Evolutionary conservation across 306 rosid genomes (phyloP), one percentile per base, ranked within the genome.

Genomic region (Ziziphus jujuba): DNA sequence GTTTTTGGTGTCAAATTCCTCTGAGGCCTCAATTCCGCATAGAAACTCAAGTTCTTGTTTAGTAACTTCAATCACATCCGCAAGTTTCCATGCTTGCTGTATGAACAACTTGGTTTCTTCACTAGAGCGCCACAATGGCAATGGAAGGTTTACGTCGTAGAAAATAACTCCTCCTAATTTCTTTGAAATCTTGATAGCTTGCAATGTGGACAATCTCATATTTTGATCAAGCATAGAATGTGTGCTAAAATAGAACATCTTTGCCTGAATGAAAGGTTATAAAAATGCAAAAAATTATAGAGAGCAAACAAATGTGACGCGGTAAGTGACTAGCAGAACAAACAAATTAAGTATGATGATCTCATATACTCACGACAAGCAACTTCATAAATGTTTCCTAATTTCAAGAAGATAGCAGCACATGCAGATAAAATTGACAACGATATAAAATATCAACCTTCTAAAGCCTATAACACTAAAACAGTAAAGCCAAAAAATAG

Each of bases 11-110:
- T 93, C 91, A 48, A 88, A 93, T 73, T 93, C 96, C 84, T 86
- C 98, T 28, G 87, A 53, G 53, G 97, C 91, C 63, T 76, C 58
- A 74, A 90, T 85, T 65, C 96, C 96, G 5, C 91, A 90, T 70
- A 93, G 77, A 59, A 90, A 93, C 82, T 93, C 98, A 59, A 93
- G 86, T 65, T 93, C 98, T 83, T 90, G 98, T 83, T 93, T 90
- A 24, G 97, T 93, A 73, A 93, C 89, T 83, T 93, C 98, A 79
- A 93, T 85, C 71, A 93, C 59, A 74, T 93, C 96, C 9, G 96
- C 93, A 60, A 81, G 89, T 77, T 77, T 81, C 98, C 96, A 93
- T n/a, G 75, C 95, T 84, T 82, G 75, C 68, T 82, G 84, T 61
- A 90, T 78, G 81, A 88, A 85, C 63, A 48, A 69, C 82, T 75